phyloP scores from a whole-genome alignment of 176 grass and related monocot species.

The Pharus latifolius region DNA sequence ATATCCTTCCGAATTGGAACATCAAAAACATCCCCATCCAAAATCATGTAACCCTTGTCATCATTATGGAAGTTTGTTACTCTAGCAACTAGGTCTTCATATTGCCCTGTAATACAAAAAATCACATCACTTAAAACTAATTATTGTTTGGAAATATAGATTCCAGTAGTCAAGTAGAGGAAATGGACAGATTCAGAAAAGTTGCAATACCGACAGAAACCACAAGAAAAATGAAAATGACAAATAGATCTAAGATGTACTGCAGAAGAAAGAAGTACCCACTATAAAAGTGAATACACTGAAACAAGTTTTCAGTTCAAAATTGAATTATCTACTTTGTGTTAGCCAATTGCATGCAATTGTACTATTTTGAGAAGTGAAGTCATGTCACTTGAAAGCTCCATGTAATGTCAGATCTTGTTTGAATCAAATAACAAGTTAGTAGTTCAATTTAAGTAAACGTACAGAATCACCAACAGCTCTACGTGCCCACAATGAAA shows the following conservation, averaged over 20 bases:
- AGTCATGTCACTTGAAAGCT: no score
- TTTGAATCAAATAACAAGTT: neutral
- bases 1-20: conserved; percentile 92
- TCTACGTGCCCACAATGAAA: neutral
- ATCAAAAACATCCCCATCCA: conserved; percentile 92
- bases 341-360: neutral
- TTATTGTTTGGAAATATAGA: neutral
- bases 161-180: neutral
- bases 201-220: no score
- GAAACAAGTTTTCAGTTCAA: no score
- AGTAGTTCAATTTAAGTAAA: neutral
- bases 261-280: no score
- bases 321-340: no score
- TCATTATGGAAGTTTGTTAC: conserved; percentile 80
- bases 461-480: neutral
- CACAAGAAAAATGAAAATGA: no score
- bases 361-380: neutral
- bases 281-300: no score
- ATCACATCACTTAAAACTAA: neutral
- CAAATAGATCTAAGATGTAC: no score
- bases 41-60: conserved; percentile 84
- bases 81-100: conserved; percentile 65
- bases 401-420: neutral
- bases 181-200: no score
- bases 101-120: conserved; percentile 42